These are phyloP conservation scores for Leishmania gerbilli DNA, from an alignment of 208 protist species.

Conservation along the genomic window DNA sequence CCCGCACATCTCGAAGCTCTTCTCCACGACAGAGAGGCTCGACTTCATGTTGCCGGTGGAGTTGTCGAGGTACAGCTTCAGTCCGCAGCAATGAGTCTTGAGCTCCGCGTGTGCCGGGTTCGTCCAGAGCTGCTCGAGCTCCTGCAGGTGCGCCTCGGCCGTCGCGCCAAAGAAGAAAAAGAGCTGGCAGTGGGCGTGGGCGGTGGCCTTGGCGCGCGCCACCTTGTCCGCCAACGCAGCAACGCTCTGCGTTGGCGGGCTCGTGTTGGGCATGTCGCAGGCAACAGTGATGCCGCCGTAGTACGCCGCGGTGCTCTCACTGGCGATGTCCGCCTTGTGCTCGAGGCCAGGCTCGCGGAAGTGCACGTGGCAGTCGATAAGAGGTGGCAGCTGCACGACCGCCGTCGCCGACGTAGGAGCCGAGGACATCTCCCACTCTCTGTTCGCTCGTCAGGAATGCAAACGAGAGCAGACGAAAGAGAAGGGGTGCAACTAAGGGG, in stretches of 20 bases:
- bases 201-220: constrained; percentile 29
- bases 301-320: constrained; percentile 88
- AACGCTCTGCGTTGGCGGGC: constrained; percentile 79
- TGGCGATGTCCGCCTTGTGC: constrained; percentile 93
- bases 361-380: constrained; percentile 95
- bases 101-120: constrained; percentile 49
- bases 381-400: constrained; percentile 57
- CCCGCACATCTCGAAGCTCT: constrained; percentile 78
- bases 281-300: constrained; percentile 86
- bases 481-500: background rate
- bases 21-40: constrained; percentile 51
- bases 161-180: constrained; percentile 90
- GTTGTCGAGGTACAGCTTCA: constrained; percentile 91
- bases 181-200: constrained; percentile 37
- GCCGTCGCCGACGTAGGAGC: constrained; percentile 13
- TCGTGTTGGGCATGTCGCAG: constrained; percentile 92
- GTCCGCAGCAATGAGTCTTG: constrained; percentile 63
- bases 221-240: constrained; percentile 76
- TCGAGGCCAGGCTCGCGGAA: constrained; percentile 93
- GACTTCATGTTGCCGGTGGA: constrained; percentile 87
- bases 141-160: constrained; percentile 51
- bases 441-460: background rate
- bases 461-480: background rate
- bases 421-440: constrained; percentile 3
- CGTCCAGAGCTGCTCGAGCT: constrained; percentile 79